Evolutionary conservation across 225 moss, liverwort and hornwort species (phyloP).

Genomic region (Physcomitrellopsis africana): DNA sequence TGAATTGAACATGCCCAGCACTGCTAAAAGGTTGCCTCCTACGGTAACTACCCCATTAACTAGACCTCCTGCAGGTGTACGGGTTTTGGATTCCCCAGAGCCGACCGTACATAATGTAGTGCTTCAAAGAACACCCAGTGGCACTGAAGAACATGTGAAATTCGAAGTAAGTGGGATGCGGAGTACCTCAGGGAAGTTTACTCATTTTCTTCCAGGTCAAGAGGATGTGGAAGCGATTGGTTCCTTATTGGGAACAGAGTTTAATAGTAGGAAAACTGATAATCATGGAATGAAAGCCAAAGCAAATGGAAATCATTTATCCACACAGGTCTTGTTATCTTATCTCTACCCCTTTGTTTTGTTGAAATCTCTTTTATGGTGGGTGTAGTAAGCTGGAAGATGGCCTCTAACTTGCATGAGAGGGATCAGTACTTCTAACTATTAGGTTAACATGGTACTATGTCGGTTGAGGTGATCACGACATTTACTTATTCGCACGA

Average conservation of each 20-base stretch:
- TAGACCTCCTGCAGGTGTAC: conserved; percentile 31
- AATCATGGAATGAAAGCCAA: conserved; percentile 22
- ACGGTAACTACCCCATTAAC: conserved; percentile 34
- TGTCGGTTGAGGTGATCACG: no score
- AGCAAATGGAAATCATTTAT: conserved; percentile 34
- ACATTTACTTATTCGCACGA: no score
- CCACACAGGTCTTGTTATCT: conserved; percentile 9
- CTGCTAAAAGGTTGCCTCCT: conserved; percentile 39
- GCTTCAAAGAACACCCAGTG: conserved; percentile 26
- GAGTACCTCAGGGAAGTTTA: conserved; percentile 33
- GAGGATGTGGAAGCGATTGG: conserved; percentile 37
- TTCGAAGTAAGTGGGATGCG: conserved; percentile 29
- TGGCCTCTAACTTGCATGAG: neutral
- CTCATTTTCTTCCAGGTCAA: conserved; percentile 33
- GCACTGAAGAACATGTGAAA: conserved; percentile 26
- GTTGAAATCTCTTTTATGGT: neutral
- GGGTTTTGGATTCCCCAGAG: conserved; percentile 27
- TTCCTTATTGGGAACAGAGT: conserved; percentile 20
- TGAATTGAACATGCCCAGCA: conserved; percentile 36
- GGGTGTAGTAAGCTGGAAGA: conserved; percentile 9
- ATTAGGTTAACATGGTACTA: no score
- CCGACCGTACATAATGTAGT: conserved; percentile 21
- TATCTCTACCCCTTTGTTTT: neutral
- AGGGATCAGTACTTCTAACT: no score
- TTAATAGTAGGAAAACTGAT: conserved; percentile 27